phyloP scores from a whole-genome alignment of 2,329 filamentous ascomycete genomes.

The Trichoderma brevicompactum region DNA sequence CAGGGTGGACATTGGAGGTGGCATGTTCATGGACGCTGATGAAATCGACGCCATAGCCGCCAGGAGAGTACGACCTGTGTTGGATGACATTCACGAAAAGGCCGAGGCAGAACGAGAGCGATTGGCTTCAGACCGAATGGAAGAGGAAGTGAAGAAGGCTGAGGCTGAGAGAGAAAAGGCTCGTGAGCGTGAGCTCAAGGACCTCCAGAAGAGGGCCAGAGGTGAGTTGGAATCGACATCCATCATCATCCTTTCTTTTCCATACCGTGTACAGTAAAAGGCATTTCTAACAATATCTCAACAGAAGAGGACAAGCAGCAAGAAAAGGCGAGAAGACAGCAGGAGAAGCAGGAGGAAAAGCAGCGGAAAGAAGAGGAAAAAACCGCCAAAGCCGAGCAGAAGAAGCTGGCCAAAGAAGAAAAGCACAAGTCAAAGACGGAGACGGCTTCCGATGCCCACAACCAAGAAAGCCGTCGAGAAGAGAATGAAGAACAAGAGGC shows the following conservation, averaged over 20 bases:
- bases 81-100: conserved; percentile 83
- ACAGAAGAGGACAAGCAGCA: conserved; percentile 52
- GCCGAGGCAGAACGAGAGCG: conserved; percentile 73
- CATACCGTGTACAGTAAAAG: neutral
- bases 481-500: conserved; percentile 26
- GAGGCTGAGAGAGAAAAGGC: conserved; percentile 52
- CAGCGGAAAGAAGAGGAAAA: conserved; percentile 58
- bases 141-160: conserved; percentile 61
- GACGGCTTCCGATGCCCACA: conserved; percentile 31
- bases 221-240: conserved; percentile 52
- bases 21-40: conserved; percentile 75
- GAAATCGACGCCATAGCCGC: conserved; percentile 81
- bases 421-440: conserved; percentile 51
- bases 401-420: conserved; percentile 54
- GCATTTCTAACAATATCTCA: neutral
- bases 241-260: too few species aligned
- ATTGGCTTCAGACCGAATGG: conserved; percentile 66
- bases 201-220: conserved; percentile 59
- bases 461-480: conserved; percentile 13
- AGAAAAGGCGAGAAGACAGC: conserved; percentile 29
- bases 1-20: conserved; percentile 74
- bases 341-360: conserved; percentile 40
- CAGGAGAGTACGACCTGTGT: conserved; percentile 75
- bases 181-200: conserved; percentile 58
- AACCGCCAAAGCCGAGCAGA: conserved; percentile 58